Conservation (phyloP, 2,329 filamentous ascomycete genomes). For the Diaporthe aspalathi region DNA sequence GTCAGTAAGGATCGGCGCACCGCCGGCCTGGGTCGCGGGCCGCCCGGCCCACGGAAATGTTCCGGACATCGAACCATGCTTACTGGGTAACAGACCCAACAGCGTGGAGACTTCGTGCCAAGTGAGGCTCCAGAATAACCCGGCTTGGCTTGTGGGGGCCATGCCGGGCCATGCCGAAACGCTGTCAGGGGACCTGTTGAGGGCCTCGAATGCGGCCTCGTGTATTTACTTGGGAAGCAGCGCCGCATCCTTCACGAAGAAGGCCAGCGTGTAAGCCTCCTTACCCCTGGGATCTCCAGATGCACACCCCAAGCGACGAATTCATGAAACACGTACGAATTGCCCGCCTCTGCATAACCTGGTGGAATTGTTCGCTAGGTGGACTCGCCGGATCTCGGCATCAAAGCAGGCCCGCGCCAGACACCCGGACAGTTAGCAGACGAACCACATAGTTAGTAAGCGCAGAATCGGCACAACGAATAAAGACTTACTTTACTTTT, state of each 20-base stretch:
- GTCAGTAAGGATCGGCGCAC: not conserved
- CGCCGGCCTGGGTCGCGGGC: not conserved
- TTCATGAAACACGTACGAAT: not conserved
- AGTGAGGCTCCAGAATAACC: not conserved
- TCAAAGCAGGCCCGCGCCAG: not conserved
- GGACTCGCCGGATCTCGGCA: too few relatives aligned
- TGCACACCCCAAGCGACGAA: not conserved
- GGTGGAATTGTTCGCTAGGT: not conserved
- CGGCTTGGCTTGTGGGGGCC: not conserved
- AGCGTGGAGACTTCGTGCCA: not conserved
- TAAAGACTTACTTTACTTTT: too few relatives aligned
- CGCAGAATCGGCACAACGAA: too few relatives aligned
- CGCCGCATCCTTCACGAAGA: not conserved
- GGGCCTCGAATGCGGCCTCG: not conserved
- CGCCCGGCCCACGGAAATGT: not conserved
- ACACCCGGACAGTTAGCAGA: too few relatives aligned
- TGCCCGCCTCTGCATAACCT: too few relatives aligned
- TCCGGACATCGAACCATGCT: conserved; percentile 17
- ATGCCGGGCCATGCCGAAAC: conserved; percentile 1
- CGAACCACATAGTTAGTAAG: too few relatives aligned
- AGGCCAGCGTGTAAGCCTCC: not conserved
- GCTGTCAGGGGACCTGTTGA: not conserved
- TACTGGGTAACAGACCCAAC: not conserved
- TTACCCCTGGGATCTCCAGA: not conserved
- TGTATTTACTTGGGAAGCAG: not conserved